These are phyloP conservation scores for Vitis riparia DNA, from an alignment of 164 flowering plant species.

Conservation along the genomic window DNA sequence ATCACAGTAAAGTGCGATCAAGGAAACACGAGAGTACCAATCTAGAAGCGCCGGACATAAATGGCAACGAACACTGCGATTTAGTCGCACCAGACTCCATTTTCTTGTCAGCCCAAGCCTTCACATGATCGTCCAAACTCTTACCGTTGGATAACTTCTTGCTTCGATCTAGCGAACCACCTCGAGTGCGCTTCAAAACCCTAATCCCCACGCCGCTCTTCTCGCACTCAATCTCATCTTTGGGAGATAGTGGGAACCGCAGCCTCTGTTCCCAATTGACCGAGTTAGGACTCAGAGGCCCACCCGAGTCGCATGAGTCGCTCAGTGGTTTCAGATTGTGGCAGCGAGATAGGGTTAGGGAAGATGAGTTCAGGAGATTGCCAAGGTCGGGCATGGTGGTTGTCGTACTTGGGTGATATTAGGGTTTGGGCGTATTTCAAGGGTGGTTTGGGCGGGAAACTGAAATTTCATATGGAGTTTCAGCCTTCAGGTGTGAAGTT, in stretches of 20 bases:
- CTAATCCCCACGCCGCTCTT: conserved; percentile 8
- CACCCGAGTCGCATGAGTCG: conserved; percentile 12
- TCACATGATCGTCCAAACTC: conserved; percentile 27
- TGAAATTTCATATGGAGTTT: too few species aligned
- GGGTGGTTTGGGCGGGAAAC: too few species aligned
- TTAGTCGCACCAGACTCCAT: conserved; percentile 19
- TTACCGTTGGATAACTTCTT: conserved; percentile 16
- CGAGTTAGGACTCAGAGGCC: conserved; percentile 1
- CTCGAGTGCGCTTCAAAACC: conserved; percentile 19
- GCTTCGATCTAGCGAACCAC: conserved; percentile 11
- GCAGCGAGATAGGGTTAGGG: conserved; percentile 19
- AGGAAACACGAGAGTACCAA: conserved; percentile 25
- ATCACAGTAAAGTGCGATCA: background rate
- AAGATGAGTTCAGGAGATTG: conserved; percentile 27
- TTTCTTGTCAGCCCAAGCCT: conserved; percentile 29
- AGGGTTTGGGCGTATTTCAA: too few species aligned
- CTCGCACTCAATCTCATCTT: conserved; percentile 3
- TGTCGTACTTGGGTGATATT: too few species aligned
- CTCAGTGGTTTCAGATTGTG: conserved; percentile 15
- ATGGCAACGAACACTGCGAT: conserved; percentile 33
- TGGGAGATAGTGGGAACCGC: background rate
- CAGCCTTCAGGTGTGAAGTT: too few species aligned
- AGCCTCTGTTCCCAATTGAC: conserved; percentile 18
- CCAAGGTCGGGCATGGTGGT: conserved; percentile 30
- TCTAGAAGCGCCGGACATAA: conserved; percentile 32